Conservation (phyloP, 2,329 filamentous ascomycete species). For the Curvularia sp. region DNA sequence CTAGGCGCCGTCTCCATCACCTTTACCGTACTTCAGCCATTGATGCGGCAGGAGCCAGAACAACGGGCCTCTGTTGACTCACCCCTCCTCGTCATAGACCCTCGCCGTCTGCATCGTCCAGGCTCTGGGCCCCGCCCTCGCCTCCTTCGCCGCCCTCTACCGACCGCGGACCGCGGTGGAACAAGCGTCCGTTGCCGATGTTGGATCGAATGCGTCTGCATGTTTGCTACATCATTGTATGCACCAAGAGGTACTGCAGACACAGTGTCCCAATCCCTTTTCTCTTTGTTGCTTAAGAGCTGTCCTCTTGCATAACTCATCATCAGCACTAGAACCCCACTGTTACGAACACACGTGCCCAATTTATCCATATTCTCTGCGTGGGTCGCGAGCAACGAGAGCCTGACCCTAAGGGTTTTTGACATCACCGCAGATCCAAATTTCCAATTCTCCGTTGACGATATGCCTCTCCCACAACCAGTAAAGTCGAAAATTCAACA, state of each 20-base stretch:
- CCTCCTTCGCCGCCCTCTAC: conserved; percentile 8
- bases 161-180: background rate
- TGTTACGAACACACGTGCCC: background rate
- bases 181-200: background rate
- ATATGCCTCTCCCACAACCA: background rate
- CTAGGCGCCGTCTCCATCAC: conserved; percentile 8
- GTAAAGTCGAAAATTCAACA: too few relatives aligned
- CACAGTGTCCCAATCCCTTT: background rate
- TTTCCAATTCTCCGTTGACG: background rate
- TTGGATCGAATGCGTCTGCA: background rate
- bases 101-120: background rate
- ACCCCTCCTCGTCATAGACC: conserved; percentile 8
- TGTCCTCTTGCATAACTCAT: background rate
- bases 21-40: conserved; percentile 5
- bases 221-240: background rate
- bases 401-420: background rate
- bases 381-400: background rate
- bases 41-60: conserved; percentile 5
- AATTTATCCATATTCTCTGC: background rate
- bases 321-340: background rate
- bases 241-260: background rate
- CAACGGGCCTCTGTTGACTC: conserved; percentile 12
- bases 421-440: conserved; percentile 4
- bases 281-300: background rate
- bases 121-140: conserved; percentile 1